Evolutionary conservation across 1,139 yeast species (phyloP), one percentile per base, ranked within the genome.

Genomic region (Taphrina sp.): DNA sequence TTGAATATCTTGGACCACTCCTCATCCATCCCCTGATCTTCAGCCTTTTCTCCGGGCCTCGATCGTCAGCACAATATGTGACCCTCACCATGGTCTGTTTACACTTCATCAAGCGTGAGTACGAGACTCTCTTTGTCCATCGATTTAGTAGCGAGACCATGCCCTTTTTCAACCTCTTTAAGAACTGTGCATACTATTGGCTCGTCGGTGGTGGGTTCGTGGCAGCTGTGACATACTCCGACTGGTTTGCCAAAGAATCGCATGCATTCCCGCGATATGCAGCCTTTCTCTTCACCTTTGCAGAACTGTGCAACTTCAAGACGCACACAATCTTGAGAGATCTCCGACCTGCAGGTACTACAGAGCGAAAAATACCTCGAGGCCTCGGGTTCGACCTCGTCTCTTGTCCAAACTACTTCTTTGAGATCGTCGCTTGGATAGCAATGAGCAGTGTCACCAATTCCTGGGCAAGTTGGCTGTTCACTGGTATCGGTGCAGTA

Each of bases 141-240:
- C 78, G 74, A 61, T 92, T 92, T 68, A 86, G 96, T 28, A 75
- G 82, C 61, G 82, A 88, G 26, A 92, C 98, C 26, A 92, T 92
- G 98, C 98, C 98, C 2, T 67, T 84, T 46, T 78, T 80, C 69
- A 86, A 88, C 70, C 73, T 92, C 61, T 85, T 92, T 76, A 88
- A 90, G 72, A 92, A 92, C 74, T 83, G 90, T 35, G 75, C 78
- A 61, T 96, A 92, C 69, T 92, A 92, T 72, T 90, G 97, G 96
- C 68, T 87, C 28, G 74, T 92, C 61, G 84, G 92, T 43, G 97
- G 97, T 1, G 68, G 85, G 33, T 75, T 81, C 62, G 75, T 86
- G 54, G 80, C 88, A 2, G 80, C 76, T 63, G 83, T 85, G 61
- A 75, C 82, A 44, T 90, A 86, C 61, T 80, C 84, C 3, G 94